A percentile compares a stretch with the other conserved stretches of the same genome.
Conservation (phyloP, 495 filamentous ascomycete species). For the Tuber borchii region DNA sequence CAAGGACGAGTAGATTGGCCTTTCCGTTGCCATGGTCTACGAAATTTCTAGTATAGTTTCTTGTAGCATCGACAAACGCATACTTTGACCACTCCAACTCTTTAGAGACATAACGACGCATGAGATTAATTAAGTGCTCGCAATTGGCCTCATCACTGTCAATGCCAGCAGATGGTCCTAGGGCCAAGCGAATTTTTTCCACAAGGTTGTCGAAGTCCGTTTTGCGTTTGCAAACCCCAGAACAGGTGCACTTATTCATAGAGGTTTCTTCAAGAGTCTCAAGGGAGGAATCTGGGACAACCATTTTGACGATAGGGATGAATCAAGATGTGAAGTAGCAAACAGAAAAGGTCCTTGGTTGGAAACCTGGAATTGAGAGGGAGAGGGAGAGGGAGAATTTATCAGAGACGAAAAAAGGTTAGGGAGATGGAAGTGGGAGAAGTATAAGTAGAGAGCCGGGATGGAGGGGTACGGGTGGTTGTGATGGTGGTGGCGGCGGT, state of each 20-base stretch:
- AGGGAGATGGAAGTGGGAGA: not conserved
- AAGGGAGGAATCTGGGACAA: not conserved
- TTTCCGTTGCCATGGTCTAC: constrained; percentile 89
- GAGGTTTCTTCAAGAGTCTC: not conserved
- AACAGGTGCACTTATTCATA: not conserved
- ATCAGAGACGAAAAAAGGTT: not conserved
- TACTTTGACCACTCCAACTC: constrained; percentile 64
- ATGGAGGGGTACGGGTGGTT: not conserved
- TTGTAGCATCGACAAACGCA: constrained; percentile 58
- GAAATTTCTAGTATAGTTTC: constrained; percentile 77
- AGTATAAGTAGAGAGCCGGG: not conserved
- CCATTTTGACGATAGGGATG: not conserved
- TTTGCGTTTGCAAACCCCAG: not conserved
- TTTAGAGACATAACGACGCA: constrained; percentile 64
- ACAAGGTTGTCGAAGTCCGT: constrained; percentile 63
- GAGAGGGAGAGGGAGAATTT: not conserved
- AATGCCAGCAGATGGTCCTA: constrained; percentile 73
- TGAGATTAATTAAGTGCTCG: constrained; percentile 57
- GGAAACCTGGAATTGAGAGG: not conserved
- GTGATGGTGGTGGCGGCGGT: not conserved
- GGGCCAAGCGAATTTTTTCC: constrained; percentile 58
- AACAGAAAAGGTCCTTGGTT: not conserved
- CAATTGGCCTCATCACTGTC: constrained; percentile 73
- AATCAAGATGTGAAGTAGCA: not conserved
- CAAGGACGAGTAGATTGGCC: constrained; percentile 79